A percentile compares a stretch with the other conserved stretches of the same genome.
phyloP scores from a whole-genome alignment of 305 asterid species.

The Rubia tinctorum region DNA sequence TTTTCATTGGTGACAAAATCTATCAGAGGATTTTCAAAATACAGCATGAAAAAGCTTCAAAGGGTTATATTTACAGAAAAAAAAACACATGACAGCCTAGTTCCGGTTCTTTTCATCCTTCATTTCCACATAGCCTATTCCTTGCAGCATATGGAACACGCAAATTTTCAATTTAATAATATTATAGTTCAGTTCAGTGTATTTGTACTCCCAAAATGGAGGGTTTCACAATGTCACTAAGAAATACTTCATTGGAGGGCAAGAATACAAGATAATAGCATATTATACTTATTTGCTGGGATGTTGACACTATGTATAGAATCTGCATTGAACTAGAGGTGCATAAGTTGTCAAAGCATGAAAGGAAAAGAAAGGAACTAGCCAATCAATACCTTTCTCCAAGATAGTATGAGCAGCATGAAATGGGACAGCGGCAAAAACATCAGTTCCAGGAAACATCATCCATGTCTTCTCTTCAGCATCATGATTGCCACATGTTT shows the following conservation, averaged over 20 bases:
- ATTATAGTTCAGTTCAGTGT: background rate
- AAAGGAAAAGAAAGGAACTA: background rate
- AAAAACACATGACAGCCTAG: too few species aligned
- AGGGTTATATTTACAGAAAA: too few species aligned
- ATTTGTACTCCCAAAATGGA: background rate
- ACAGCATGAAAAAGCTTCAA: too few species aligned
- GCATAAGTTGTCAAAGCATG: background rate
- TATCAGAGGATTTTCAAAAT: too few species aligned
- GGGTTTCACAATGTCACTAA: background rate
- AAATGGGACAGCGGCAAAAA: slow-evolving; percentile 66
- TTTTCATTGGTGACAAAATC: too few species aligned
- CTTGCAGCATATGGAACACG: background rate
- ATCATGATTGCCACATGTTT: slow-evolving; percentile 81
- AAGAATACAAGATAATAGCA: background rate
- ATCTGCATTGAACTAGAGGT: background rate
- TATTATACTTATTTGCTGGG: background rate
- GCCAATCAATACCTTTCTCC: slow-evolving; percentile 53
- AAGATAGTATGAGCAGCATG: slow-evolving; percentile 94
- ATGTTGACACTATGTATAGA: background rate
- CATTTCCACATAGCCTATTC: too few species aligned
- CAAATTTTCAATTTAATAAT: background rate
- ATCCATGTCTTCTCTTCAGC: slow-evolving; percentile 67
- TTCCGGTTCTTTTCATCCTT: too few species aligned
- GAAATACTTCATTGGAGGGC: background rate
- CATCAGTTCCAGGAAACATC: slow-evolving; percentile 79